Percentiles rank a stretch among this genome's conserved stretches.
These are phyloP conservation scores for Rhizomucor miehei DNA, from an alignment of 371 early-diverging fungal species.

Conservation along the genomic window DNA sequence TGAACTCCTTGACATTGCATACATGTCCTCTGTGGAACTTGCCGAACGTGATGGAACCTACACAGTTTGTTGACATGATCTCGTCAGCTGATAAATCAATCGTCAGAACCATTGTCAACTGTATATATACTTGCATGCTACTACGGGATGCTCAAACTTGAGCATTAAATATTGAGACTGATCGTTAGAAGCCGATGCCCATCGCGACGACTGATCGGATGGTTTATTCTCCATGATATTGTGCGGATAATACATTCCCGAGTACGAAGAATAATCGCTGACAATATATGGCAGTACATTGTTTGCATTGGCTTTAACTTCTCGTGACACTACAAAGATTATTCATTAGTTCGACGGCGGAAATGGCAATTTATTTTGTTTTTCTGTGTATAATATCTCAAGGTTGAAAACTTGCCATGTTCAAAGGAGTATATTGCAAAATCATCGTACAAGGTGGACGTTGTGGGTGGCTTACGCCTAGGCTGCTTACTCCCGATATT, in stretches of 20 bases:
- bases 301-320: no score
- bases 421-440: no score
- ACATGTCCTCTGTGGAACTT: slow-evolving; percentile 95
- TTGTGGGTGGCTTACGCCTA: no score
- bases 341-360: no score
- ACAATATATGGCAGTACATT: slow-evolving; percentile 47
- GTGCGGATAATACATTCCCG: slow-evolving; percentile 74
- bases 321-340: no score
- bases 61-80: background rate
- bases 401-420: no score
- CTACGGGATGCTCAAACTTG: slow-evolving; percentile 65
- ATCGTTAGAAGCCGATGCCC: slow-evolving; percentile 82
- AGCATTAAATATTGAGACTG: slow-evolving; percentile 80
- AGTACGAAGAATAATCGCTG: slow-evolving; percentile 69
- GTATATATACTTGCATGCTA: slow-evolving; percentile 61
- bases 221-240: slow-evolving; percentile 77
- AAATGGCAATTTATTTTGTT: no score
- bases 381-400: no score
- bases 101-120: slow-evolving; percentile 1
- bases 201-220: slow-evolving; percentile 76
- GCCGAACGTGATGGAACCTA: slow-evolving; percentile 90
- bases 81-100: background rate
- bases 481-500: no score
- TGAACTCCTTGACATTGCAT: slow-evolving; percentile 96
- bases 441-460: no score